phyloP scores from a whole-genome alignment of 441 rosid genomes.

The Sinapis alba region DNA sequence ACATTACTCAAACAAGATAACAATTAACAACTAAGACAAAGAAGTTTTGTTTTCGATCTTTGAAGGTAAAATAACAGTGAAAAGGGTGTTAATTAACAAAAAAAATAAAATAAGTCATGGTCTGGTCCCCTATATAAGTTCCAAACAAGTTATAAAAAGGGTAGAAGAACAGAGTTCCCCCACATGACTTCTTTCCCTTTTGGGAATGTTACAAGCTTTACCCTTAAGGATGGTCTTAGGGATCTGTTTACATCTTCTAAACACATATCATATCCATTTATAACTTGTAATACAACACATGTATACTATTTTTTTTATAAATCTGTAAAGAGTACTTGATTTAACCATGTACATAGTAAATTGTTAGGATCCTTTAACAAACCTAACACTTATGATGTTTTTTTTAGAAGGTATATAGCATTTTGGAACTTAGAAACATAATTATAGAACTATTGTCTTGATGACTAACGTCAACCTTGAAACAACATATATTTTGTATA shows the following conservation, averaged over 20 bases:
- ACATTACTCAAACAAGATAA: no score
- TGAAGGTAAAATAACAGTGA: background rate
- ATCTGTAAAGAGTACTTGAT: background rate
- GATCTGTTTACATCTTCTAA: slow-evolving; percentile 24
- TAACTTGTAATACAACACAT: background rate
- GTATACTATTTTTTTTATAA: background rate
- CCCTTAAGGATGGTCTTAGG: slow-evolving; percentile 11
- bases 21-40: no score
- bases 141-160: background rate
- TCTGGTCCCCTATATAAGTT: slow-evolving; percentile 19
- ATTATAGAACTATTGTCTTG: background rate
- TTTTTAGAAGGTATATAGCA: background rate
- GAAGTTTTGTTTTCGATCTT: no score
- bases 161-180: slow-evolving; percentile 23
- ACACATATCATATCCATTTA: background rate
- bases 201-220: slow-evolving; percentile 24
- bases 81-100: background rate
- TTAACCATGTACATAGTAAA: background rate
- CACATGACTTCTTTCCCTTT: slow-evolving; percentile 37
- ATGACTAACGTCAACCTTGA: background rate
- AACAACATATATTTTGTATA: background rate
- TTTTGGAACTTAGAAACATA: background rate
- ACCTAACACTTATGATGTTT: background rate
- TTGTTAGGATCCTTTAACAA: background rate
- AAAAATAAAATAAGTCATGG: background rate